These are phyloP conservation scores for Fusarium setosum DNA, from an alignment of 2,329 filamentous ascomycete species.

Conservation along the genomic window DNA sequence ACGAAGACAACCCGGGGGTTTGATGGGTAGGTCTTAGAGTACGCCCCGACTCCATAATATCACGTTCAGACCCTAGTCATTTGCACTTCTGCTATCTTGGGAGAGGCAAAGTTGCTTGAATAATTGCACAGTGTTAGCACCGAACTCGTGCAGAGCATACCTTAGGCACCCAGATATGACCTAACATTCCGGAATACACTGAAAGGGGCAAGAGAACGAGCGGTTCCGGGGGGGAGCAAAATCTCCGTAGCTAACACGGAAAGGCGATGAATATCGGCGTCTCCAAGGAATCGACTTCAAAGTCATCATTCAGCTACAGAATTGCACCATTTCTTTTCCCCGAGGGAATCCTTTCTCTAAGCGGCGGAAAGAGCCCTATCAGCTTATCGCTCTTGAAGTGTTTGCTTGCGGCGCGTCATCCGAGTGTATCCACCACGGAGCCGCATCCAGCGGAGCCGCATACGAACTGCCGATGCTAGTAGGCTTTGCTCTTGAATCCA, in stretches of 20 bases:
- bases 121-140: too few relatives aligned
- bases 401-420: neutral
- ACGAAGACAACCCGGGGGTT: neutral
- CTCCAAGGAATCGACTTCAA: neutral
- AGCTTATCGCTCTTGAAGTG: neutral
- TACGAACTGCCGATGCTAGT: neutral
- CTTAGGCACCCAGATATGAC: too few relatives aligned
- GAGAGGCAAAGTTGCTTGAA: too few relatives aligned
- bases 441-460: conserved; percentile 18
- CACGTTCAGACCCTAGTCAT: too few relatives aligned
- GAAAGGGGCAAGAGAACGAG: too few relatives aligned
- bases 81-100: too few relatives aligned
- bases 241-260: too few relatives aligned
- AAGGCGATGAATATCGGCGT: neutral
- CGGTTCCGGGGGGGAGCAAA: too few relatives aligned
- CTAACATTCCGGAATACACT: too few relatives aligned
- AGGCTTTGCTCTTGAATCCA: neutral
- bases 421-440: conserved; percentile 16
- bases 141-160: neutral
- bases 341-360: neutral
- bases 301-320: neutral
- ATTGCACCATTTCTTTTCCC: neutral
- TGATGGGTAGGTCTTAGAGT: neutral
- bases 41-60: too few relatives aligned
- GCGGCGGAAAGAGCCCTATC: neutral